Percentiles rank a stretch among this genome's conserved stretches.
phyloP scores from a whole-genome alignment of 2,329 filamentous ascomycete species.

The Cytospora mali region DNA sequence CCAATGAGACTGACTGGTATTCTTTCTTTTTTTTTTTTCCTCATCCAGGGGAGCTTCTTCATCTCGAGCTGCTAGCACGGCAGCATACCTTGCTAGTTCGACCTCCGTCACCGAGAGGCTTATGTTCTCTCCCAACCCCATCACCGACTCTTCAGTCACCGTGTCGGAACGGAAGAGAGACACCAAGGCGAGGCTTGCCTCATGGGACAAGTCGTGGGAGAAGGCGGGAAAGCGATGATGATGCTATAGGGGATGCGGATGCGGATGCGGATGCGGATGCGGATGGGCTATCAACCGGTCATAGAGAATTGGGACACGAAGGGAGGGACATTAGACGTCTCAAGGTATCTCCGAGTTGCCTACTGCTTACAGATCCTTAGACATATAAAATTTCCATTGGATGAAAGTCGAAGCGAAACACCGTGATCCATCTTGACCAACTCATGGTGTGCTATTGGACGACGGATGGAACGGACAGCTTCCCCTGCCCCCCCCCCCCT shows the following conservation, averaged over 20 bases:
- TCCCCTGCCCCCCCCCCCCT: too few species aligned
- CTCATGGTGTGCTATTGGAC: too few species aligned
- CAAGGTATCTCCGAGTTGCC: too few species aligned
- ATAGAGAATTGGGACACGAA: background rate
- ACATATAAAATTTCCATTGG: too few species aligned
- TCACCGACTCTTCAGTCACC: background rate
- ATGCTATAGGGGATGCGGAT: background rate
- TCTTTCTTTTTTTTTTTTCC: background rate
- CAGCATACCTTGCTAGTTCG: background rate
- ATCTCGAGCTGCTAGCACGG: background rate
- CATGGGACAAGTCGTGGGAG: slow-evolving; percentile 4
- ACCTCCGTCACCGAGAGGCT: background rate
- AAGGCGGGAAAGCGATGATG: background rate
- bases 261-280: background rate
- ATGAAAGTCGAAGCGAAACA: too few species aligned
- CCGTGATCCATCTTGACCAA: too few species aligned
- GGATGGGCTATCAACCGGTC: background rate
- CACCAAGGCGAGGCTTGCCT: slow-evolving; percentile 5
- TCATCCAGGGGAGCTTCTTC: background rate
- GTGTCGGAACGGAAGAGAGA: slow-evolving; percentile 4
- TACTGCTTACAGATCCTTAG: too few species aligned
- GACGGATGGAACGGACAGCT: too few species aligned
- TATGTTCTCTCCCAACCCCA: background rate
- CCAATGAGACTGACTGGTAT: background rate
- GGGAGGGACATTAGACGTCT: too few species aligned